phyloP scores from a whole-genome alignment of 495 filamentous ascomycete species.

The Neurospora sublineolata region DNA sequence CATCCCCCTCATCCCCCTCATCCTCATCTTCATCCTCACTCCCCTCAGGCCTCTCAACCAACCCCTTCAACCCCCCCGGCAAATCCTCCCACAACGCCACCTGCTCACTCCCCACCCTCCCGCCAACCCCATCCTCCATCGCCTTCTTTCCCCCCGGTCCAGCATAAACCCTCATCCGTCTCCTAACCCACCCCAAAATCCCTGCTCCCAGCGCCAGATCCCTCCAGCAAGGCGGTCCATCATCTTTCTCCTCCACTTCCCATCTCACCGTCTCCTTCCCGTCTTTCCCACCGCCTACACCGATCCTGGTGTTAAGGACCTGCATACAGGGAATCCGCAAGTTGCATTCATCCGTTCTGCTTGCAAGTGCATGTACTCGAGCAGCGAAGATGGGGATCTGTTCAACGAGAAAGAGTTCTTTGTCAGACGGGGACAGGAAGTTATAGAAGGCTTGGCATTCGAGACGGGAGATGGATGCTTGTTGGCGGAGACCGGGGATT shows the following conservation, averaged over 20 bases:
- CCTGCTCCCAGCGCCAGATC: background rate
- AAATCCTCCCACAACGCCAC: background rate
- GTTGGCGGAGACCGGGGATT: background rate
- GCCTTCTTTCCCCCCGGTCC: background rate
- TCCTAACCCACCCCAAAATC: background rate
- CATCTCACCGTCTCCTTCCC: background rate
- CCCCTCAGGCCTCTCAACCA: background rate
- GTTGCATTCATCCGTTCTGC: background rate
- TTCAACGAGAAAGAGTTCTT: background rate
- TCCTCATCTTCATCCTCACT: background rate
- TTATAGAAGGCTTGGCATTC: background rate
- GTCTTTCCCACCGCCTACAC: background rate
- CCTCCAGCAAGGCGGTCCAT: background rate
- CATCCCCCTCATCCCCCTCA: background rate
- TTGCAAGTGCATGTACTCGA: background rate
- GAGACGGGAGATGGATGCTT: background rate
- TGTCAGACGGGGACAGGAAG: background rate
- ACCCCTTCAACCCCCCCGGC: background rate
- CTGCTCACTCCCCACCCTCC: background rate
- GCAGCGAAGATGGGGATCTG: background rate
- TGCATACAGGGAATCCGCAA: rapidly evolving
- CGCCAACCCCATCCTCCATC: background rate
- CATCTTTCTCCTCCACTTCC: background rate
- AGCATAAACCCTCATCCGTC: background rate
- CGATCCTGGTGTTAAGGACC: background rate